A percentile compares a stretch with the other conserved stretches of the same genome.
Conservation (phyloP, 2,329 filamentous ascomycete genomes). For the Penicillium sumatraense region DNA sequence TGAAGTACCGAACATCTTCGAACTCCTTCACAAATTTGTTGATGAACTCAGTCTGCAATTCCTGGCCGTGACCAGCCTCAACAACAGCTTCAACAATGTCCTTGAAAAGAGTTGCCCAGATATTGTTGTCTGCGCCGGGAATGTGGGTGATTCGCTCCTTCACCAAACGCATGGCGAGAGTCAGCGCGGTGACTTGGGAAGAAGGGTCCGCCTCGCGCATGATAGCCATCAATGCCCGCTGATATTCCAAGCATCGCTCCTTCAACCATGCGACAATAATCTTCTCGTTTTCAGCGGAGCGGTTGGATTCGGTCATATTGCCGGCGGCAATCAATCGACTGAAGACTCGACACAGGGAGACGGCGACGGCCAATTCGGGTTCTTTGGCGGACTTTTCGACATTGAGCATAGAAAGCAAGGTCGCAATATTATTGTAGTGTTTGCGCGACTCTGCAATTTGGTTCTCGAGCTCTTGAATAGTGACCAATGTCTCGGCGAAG, state of each 20-base stretch:
- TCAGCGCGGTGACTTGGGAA: conserved; percentile 71
- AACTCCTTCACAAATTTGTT: conserved; percentile 78
- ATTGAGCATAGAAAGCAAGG: conserved; percentile 66
- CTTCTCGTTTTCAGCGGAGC: conserved; percentile 71
- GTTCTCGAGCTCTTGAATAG: conserved; percentile 75
- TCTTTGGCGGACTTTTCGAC: conserved; percentile 57
- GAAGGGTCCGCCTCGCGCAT: conserved; percentile 64
- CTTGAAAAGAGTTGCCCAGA: conserved; percentile 72
- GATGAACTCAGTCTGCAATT: conserved; percentile 72
- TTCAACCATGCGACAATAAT: conserved; percentile 80
- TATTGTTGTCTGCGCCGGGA: conserved; percentile 65
- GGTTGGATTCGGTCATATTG: conserved; percentile 67
- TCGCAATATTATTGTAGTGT: conserved; percentile 88
- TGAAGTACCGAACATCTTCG: conserved; percentile 84
- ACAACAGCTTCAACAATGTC: conserved; percentile 68
- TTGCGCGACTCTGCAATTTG: conserved; percentile 84
- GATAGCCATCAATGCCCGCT: conserved; percentile 63
- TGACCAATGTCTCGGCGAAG: conserved; percentile 61
- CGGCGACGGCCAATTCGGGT: conserved; percentile 68
- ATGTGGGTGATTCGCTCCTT: conserved; percentile 75
- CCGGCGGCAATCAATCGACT: conserved; percentile 78
- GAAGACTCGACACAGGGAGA: conserved; percentile 86
- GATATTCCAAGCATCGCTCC: conserved; percentile 73
- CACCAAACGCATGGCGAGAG: conserved; percentile 79
- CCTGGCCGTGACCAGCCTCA: conserved; percentile 59